Base-by-base conservation (phyloP, 805 yeast genomes). In the Pichia sporocuriosa region DNA sequence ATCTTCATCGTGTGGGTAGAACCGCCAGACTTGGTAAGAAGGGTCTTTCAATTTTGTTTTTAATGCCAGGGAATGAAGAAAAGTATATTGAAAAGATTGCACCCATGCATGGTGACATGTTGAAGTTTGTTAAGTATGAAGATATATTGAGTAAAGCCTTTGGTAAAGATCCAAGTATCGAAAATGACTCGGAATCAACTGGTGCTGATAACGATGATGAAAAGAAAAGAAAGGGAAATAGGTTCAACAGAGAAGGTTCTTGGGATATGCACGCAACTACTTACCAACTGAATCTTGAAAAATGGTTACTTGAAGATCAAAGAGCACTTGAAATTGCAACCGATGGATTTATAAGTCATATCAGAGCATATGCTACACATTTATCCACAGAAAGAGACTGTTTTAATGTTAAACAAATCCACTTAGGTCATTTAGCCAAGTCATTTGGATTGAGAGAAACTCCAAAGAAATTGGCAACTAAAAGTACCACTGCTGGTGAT, bases 241-340 rank as follows among this genome's bases (percentile, higher is more conserved):
- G 46, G 32, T 46, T 50, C 19, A 53, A 52, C 35, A 55, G 50
- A 38, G 56, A 67, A 46, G 64, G 65, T 24, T 61, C 50, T 51
- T 94, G 97, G 97, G 97, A 90, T 59, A 77, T 79, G 23, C 86
- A 84, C 53, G 98, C 97, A 4, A 94, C 99, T 0, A 86, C 96
- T 2, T 90, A 94, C 90, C 99, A 93, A 58, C 68, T 93, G 51
- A 79, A 83, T 42, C 75, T 88, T 11, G 99, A 93, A 66, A 70
- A 97, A 58, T 82, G 95, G 83, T 68, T 90, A 15, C 63, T 93
- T 37, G 93, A 77, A 49, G 85, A 84, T 53, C 60, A 71, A 1
- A 56, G 62, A 1, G 75, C 77, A 6, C 79, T 78, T 37, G 78
- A 74, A 13, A 57, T 72, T 30, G 97, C 98, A 1, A 74, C 77